A percentile compares a stretch with the other conserved stretches of the same genome.
phyloP scores from a whole-genome alignment of 495 filamentous ascomycete genomes.

The Xylaria venustula region DNA sequence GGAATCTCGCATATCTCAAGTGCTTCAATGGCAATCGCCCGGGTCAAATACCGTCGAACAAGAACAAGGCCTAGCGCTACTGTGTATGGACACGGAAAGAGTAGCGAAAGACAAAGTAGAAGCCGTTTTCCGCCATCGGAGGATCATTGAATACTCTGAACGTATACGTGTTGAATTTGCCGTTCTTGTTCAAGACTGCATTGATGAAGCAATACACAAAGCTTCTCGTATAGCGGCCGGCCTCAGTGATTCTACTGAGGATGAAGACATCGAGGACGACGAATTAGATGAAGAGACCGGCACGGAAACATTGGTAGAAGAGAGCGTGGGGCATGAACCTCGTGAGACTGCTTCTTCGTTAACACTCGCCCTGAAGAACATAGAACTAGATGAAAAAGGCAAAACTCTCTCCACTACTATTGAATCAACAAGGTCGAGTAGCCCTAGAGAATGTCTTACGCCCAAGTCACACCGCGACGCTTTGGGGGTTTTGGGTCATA shows the following conservation, averaged over 20 bases:
- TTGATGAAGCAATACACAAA: conserved; percentile 86
- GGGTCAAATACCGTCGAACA: conserved; percentile 88
- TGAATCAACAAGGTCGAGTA: conserved; percentile 73
- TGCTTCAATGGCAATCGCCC: conserved; percentile 92
- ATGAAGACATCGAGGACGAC: conserved; percentile 45
- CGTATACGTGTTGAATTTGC: conserved; percentile 92
- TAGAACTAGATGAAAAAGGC: conserved; percentile 38
- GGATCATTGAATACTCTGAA: conserved; percentile 94
- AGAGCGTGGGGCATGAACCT: conserved; percentile 50
- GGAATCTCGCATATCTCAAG: conserved; percentile 87
- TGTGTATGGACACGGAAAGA: conserved; percentile 84
- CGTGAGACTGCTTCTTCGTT: conserved; percentile 59
- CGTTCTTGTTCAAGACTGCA: conserved; percentile 88
- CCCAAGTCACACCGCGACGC: conserved; percentile 80
- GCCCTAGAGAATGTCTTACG: conserved; percentile 87
- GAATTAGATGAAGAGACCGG: conserved; percentile 28
- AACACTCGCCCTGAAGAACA: conserved; percentile 53
- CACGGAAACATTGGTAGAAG: conserved; percentile 37
- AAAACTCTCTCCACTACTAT: conserved; percentile 40
- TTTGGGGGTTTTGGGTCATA: conserved; percentile 59
- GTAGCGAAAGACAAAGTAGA: conserved; percentile 86
- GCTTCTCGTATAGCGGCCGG: conserved; percentile 85
- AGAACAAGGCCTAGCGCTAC: conserved; percentile 82
- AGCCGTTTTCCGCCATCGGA: conserved; percentile 82
- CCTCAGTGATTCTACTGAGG: conserved; percentile 72